phyloP scores from a whole-genome alignment of 169 alveolate species.

The Perkinsus marinus region DNA sequence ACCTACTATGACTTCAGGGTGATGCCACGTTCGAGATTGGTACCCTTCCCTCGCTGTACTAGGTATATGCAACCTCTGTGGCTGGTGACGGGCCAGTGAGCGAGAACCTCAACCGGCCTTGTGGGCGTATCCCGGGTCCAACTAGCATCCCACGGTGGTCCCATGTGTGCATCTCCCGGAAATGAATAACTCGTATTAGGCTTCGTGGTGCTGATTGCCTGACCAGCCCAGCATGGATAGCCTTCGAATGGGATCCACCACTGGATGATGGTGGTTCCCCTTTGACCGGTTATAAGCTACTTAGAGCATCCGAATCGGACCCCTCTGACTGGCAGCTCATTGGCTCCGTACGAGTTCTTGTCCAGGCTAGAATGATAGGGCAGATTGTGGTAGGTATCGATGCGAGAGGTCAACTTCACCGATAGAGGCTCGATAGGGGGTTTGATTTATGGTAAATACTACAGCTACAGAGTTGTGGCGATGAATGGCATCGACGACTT shows the following conservation, averaged over 20 bases:
- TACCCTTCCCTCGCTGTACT: background rate
- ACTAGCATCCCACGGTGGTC: background rate
- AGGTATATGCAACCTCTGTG: background rate
- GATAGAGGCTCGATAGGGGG: background rate
- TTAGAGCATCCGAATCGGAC: background rate
- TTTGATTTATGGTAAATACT: background rate
- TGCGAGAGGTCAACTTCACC: background rate
- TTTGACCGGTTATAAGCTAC: background rate
- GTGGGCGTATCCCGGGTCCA: background rate
- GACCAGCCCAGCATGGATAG: background rate
- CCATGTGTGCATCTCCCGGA: no score
- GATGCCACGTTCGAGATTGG: background rate
- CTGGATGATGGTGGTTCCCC: background rate
- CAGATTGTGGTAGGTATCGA: no score
- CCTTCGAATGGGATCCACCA: background rate
- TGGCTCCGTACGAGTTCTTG: background rate
- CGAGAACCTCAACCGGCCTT: background rate
- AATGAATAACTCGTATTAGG: background rate
- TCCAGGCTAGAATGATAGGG: background rate
- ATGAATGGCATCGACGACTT: background rate
- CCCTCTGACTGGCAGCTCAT: background rate
- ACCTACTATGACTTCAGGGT: background rate
- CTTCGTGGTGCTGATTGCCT: background rate
- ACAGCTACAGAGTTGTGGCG: background rate
- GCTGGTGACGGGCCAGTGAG: background rate